Evolutionary conservation across 352 stramenopile genomes (phyloP).

Genomic region (Phytophthora boehmeriae): DNA sequence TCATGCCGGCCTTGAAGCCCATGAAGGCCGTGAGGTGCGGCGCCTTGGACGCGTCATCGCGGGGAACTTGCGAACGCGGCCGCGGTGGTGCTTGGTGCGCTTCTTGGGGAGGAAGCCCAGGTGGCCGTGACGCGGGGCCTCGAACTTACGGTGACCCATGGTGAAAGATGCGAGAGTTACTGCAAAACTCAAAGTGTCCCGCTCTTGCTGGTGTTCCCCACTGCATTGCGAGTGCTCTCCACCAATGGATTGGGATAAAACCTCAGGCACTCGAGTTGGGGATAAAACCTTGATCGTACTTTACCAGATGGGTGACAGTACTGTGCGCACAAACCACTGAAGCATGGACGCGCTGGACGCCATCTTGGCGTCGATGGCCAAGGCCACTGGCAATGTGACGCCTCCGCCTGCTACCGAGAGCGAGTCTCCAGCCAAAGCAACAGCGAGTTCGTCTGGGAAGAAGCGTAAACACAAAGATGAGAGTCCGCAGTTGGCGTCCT

Average conservation of each 20-base stretch:
- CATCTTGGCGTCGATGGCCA: conserved; percentile 84
- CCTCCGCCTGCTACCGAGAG: background rate
- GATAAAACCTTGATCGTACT: background rate
- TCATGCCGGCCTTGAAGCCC: conserved; percentile 99
- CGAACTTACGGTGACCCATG: conserved; percentile 99
- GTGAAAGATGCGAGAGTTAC: conserved; percentile 65
- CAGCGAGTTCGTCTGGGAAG: conserved; percentile 13
- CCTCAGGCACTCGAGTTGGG: background rate
- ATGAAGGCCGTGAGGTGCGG: conserved; percentile 99
- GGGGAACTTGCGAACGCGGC: conserved; percentile 99
- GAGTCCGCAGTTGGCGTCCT: conserved; percentile 10
- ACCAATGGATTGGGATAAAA: background rate
- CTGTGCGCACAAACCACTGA: background rate
- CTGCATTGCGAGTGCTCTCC: background rate
- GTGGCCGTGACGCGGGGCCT: conserved; percentile 96
- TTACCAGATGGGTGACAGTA: background rate
- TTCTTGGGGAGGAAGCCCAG: conserved; percentile 99
- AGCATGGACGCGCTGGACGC: conserved; percentile 64
- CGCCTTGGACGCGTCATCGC: conserved; percentile 96
- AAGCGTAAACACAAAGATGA: conserved; percentile 38
- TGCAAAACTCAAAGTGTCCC: conserved; percentile 85
- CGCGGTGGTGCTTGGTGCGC: conserved; percentile 99
- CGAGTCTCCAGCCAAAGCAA: background rate
- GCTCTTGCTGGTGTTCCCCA: background rate
- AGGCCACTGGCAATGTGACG: conserved; percentile 69